These are phyloP conservation scores for Cystobasidium ongulense DNA, from an alignment of 768 basidiomycete genomes.

Conservation along the genomic window DNA sequence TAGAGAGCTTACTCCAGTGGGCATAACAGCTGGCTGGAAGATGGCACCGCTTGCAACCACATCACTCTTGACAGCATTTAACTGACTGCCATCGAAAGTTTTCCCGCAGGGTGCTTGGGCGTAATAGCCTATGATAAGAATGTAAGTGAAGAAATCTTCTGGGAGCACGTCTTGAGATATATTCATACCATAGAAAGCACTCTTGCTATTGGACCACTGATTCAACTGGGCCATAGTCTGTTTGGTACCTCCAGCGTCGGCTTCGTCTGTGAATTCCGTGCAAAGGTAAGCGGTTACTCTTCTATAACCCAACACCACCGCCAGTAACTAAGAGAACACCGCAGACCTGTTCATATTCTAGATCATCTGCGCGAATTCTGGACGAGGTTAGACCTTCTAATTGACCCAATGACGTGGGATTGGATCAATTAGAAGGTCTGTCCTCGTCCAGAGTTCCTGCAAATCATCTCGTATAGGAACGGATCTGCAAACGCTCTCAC, in stretches of 20 bases:
- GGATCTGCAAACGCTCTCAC: too few species aligned
- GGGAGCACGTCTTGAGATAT: not conserved
- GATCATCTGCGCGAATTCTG: too few species aligned
- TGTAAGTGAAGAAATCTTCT: not conserved
- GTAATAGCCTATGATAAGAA: slow-evolving; percentile 7
- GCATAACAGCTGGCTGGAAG: slow-evolving; percentile 36
- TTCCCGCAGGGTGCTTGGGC: slow-evolving; percentile 37
- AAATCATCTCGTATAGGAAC: not conserved
- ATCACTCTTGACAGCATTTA: slow-evolving; percentile 37
- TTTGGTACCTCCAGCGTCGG: slow-evolving; percentile 38
- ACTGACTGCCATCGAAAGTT: slow-evolving; percentile 38
- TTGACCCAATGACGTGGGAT: too few species aligned
- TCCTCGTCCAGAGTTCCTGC: too few species aligned
- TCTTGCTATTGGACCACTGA: slow-evolving; percentile 22
- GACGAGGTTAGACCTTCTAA: too few species aligned
- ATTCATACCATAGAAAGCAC: slow-evolving; percentile 36
- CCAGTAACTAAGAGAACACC: not conserved
- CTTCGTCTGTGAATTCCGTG: slow-evolving; percentile 23
- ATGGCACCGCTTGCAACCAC: slow-evolving; percentile 34
- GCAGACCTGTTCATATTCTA: too few species aligned
- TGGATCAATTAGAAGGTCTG: too few species aligned
- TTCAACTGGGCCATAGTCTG: slow-evolving; percentile 37
- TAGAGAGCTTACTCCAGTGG: slow-evolving; percentile 7
- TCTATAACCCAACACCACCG: too few species aligned
- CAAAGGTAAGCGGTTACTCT: too few species aligned